These are phyloP conservation scores for Scutellaria galericulata DNA, from an alignment of 257 asterid genomes.

Conservation along the genomic window DNA sequence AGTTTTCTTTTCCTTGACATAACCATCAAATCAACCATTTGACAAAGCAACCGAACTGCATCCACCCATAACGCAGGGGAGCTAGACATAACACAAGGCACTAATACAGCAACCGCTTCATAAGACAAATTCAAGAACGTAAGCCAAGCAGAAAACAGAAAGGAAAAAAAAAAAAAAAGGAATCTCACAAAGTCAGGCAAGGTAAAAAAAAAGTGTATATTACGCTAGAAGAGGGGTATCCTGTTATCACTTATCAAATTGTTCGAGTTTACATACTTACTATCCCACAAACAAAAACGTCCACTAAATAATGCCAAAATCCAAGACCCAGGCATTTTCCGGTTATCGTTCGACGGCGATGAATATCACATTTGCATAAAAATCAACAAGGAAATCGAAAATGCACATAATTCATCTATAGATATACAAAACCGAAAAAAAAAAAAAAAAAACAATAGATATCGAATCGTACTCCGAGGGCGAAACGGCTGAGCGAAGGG, in stretches of 20 bases:
- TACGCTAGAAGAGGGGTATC: slow-evolving; percentile 6
- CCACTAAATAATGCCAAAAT: not conserved
- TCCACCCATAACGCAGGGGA: not conserved
- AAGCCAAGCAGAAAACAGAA: not conserved
- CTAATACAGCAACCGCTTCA: slow-evolving; percentile 12
- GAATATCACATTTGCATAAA: not conserved
- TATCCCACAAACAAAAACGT: not conserved
- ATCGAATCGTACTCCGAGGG: slow-evolving; percentile 59
- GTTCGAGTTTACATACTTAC: not conserved
- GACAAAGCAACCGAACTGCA: not conserved
- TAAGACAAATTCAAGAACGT: not conserved
- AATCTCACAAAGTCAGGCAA: too few relatives aligned
- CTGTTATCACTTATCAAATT: slow-evolving; percentile 19
- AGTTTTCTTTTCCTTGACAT: not conserved
- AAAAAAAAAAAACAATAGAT: not conserved
- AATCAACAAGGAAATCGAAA: slow-evolving; percentile 2
- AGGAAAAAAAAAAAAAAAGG: not conserved
- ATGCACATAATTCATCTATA: not conserved
- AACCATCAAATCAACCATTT: not conserved
- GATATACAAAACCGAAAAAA: not conserved
- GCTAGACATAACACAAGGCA: not conserved
- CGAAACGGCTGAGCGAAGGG: slow-evolving; percentile 64
- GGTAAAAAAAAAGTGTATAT: not conserved
- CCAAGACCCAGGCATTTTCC: not conserved
- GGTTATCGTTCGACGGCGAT: not conserved